Evolutionary conservation across 139 green algal species (phyloP).

Genomic region (Picochlorum sp.): DNA sequence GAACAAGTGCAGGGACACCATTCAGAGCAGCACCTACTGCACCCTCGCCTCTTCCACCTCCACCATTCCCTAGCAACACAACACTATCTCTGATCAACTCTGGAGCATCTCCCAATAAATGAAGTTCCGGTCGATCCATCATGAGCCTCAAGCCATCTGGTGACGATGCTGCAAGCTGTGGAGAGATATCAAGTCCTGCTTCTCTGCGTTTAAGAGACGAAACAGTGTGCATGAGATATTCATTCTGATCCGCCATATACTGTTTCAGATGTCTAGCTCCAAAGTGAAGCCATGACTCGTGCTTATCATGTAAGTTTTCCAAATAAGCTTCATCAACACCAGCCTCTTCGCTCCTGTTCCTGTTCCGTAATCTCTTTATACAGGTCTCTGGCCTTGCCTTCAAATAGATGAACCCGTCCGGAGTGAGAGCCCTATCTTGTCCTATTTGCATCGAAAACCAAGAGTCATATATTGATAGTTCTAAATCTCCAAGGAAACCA

Average conservation of each 20-base stretch:
- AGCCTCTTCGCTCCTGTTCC: constrained; percentile 42
- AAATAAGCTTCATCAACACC: constrained; percentile 66
- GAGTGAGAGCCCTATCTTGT: constrained; percentile 39
- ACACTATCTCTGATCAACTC: constrained; percentile 13
- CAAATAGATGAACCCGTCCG: constrained; percentile 95
- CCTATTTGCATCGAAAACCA: constrained; percentile 52
- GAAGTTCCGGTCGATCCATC: neutral
- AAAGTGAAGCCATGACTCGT: constrained; percentile 84
- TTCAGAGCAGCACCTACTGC: neutral
- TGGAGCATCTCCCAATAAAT: neutral
- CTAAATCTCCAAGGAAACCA: constrained; percentile 72
- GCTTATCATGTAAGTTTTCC: constrained; percentile 70
- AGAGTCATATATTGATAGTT: constrained; percentile 79
- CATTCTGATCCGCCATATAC: neutral
- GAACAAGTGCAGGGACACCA: constrained; percentile 12
- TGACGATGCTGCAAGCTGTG: neutral
- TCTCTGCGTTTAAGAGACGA: neutral
- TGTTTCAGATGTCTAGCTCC: neutral
- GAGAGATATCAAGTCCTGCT: neutral
- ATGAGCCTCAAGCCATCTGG: neutral
- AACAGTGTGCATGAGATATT: neutral
- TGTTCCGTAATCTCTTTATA: constrained; percentile 45
- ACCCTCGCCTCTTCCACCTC: neutral
- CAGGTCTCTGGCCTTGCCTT: constrained; percentile 60
- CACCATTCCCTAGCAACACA: neutral